Evolutionary conservation across 1,284 basidiomycete genomes (phyloP).

Genomic region (Butyriboletus pseudospeciosus): DNA sequence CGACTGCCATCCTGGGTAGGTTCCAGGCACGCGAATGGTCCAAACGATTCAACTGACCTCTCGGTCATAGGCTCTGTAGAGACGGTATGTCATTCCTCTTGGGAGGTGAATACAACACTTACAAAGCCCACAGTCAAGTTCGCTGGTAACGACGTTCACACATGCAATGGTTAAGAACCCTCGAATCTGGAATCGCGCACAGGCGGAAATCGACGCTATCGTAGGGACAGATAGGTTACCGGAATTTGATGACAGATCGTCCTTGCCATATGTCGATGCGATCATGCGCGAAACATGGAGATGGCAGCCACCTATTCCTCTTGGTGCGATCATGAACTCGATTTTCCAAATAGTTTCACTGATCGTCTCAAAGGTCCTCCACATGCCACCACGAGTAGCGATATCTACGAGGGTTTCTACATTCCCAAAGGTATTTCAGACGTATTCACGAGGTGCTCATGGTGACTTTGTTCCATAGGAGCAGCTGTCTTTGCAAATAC

Average conservation of each 20-base stretch:
- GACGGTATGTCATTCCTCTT: slow-evolving; percentile 13
- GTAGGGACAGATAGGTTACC: slow-evolving; percentile 38
- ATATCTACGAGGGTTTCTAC: slow-evolving; percentile 25
- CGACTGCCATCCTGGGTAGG: slow-evolving; percentile 23
- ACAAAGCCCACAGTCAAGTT: slow-evolving; percentile 10
- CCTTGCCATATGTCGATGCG: slow-evolving; percentile 38
- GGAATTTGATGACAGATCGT: slow-evolving; percentile 35
- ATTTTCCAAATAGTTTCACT: background rate
- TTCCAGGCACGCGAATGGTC: background rate
- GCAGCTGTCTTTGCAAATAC: slow-evolving; percentile 22
- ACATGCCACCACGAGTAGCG: slow-evolving; percentile 12
- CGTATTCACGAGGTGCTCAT: background rate
- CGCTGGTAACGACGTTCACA: slow-evolving; percentile 23
- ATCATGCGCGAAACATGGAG: slow-evolving; percentile 38
- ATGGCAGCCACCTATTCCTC: slow-evolving; percentile 24
- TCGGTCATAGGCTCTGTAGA: slow-evolving; percentile 15
- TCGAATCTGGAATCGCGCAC: slow-evolving; percentile 31
- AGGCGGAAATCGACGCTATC: slow-evolving; percentile 39
- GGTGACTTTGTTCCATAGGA: slow-evolving; percentile 1
- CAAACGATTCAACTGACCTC: background rate
- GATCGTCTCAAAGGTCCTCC: slow-evolving; percentile 11
- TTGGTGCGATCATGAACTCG: slow-evolving; percentile 13
- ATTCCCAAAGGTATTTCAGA: slow-evolving; percentile 26
- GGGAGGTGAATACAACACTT: background rate
- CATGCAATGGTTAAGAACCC: slow-evolving; percentile 38